Conservation (phyloP, 176 grass and related monocot genomes). For the Poa pratensis region DNA sequence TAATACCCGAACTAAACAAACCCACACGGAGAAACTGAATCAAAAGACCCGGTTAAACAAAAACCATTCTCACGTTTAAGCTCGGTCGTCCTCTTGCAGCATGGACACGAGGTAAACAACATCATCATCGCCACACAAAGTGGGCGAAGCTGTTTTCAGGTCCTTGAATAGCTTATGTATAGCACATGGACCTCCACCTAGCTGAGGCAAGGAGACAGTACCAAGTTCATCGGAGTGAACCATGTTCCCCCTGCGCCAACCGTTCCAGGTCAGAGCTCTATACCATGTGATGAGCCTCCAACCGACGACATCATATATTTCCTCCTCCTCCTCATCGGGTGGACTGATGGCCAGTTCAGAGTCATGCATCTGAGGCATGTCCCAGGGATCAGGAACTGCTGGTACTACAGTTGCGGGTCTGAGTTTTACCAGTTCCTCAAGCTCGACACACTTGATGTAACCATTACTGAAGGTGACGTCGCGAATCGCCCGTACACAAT, state of each 20-base stretch:
- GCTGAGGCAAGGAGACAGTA: neutral
- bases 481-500: neutral
- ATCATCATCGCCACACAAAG: neutral
- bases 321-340: neutral
- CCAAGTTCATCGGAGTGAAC: neutral
- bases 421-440: neutral
- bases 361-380: neutral
- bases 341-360: neutral
- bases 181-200: neutral
- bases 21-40: too few species aligned
- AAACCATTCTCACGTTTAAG: too few species aligned
- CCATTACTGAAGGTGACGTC: neutral
- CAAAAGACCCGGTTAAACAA: too few species aligned
- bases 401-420: neutral
- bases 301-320: neutral
- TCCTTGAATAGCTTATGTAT: neutral
- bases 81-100: too few species aligned
- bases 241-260: neutral
- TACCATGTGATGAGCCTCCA: slow-evolving; percentile 14
- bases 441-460: slow-evolving; percentile 2
- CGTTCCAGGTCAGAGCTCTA: neutral
- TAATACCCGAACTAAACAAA: too few species aligned
- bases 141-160: slow-evolving; percentile 1
- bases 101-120: neutral
- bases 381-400: neutral